phyloP scores from a whole-genome alignment of 768 basidiomycete species.

The Lentinula edodes region DNA sequence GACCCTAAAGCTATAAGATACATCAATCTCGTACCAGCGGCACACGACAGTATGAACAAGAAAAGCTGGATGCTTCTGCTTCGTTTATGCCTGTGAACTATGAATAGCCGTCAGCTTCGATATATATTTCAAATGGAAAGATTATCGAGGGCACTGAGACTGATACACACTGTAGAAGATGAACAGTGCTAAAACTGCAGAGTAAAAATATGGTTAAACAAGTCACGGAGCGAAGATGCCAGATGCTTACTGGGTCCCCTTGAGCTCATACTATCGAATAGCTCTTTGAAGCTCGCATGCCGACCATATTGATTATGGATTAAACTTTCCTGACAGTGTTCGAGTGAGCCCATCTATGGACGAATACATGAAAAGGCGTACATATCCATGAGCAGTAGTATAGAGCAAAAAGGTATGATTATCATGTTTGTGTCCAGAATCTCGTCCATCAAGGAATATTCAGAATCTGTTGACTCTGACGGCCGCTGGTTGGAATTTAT shows the following conservation, averaged over 20 bases:
- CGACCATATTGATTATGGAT: slow-evolving; percentile 77
- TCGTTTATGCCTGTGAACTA: slow-evolving; percentile 46
- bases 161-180: slow-evolving; percentile 64
- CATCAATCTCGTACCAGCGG: slow-evolving; percentile 60
- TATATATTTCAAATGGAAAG: neutral
- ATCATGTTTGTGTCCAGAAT: slow-evolving; percentile 60
- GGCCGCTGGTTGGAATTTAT: slow-evolving; percentile 8
- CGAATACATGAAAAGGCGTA: slow-evolving; percentile 30
- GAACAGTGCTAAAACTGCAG: slow-evolving; percentile 63
- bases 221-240: neutral
- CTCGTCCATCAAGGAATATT: slow-evolving; percentile 52
- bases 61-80: slow-evolving; percentile 45
- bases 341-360: neutral
- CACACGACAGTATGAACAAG: slow-evolving; percentile 53
- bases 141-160: neutral
- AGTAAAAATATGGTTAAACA: neutral
- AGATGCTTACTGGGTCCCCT: slow-evolving; percentile 65
- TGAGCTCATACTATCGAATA: slow-evolving; percentile 54
- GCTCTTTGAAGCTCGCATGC: slow-evolving; percentile 38
- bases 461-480: slow-evolving; percentile 16
- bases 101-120: neutral
- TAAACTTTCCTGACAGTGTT: slow-evolving; percentile 37
- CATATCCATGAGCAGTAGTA: slow-evolving; percentile 83
- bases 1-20: slow-evolving; percentile 65
- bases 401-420: slow-evolving; percentile 69